phyloP scores from a whole-genome alignment of 345 rosid genomes.

The Rhizophora apiculata region DNA sequence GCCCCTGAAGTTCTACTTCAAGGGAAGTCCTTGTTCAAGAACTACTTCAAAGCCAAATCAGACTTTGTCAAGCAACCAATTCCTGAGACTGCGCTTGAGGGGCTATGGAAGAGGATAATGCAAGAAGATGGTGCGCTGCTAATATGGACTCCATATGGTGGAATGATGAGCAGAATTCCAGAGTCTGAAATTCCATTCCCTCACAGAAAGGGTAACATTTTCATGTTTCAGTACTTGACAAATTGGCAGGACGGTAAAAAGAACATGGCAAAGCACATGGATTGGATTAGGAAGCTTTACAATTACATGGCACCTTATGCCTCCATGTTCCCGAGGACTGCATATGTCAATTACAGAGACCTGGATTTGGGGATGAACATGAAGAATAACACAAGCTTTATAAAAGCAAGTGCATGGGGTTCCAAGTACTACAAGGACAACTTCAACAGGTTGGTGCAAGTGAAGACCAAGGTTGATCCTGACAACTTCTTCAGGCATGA shows the following conservation, averaged over 20 bases:
- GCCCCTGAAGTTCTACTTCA: constrained; percentile 29
- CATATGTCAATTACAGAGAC: constrained; percentile 35
- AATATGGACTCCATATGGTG: constrained; percentile 71
- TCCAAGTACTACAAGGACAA: constrained; percentile 13
- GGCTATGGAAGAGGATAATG: constrained; percentile 35
- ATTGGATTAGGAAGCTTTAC: constrained; percentile 33
- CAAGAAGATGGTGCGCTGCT: constrained; percentile 46
- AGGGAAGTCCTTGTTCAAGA: constrained; percentile 10
- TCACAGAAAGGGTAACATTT: constrained; percentile 49
- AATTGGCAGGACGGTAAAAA: constrained; percentile 33
- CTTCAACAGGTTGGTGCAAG: constrained; percentile 12
- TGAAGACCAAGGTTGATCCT: constrained; percentile 19
- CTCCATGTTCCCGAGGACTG: constrained; percentile 27
- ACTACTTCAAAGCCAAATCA: constrained; percentile 37
- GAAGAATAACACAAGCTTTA: neutral
- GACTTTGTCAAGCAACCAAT: constrained; percentile 33
- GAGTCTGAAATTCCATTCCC: constrained; percentile 55
- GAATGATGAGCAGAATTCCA: constrained; percentile 48
- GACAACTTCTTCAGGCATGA: constrained; percentile 22
- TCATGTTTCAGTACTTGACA: constrained; percentile 43
- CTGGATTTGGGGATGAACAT: constrained; percentile 19
- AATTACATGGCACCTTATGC: constrained; percentile 30
- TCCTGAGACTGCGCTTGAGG: constrained; percentile 18
- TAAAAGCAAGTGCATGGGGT: constrained; percentile 13
- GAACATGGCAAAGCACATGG: constrained; percentile 18